These are phyloP conservation scores for Cucurbita pepo DNA, from an alignment of 306 rosid genomes.

Conservation along the genomic window DNA sequence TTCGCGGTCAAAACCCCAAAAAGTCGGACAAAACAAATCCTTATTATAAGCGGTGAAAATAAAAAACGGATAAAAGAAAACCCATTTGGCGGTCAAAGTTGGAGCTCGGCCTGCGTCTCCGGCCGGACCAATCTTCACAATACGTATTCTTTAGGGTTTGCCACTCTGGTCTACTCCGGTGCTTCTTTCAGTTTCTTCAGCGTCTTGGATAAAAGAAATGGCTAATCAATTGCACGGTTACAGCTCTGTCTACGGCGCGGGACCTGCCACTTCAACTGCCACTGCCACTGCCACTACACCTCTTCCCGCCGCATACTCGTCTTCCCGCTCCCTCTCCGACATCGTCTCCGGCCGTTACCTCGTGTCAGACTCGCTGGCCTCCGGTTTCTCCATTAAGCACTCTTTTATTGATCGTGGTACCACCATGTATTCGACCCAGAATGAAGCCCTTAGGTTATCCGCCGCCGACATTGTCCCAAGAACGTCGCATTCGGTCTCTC, in stretches of 20 bases:
- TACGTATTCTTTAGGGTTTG: not conserved
- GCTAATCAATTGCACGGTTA: slow-evolving; percentile 1
- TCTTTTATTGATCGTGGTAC: not conserved
- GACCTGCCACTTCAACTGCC: not conserved
- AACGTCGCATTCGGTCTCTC: slow-evolving; percentile 31
- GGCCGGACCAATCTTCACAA: not conserved
- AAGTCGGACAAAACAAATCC: no score
- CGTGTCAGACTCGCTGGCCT: not conserved
- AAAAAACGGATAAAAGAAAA: no score
- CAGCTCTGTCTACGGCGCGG: not conserved
- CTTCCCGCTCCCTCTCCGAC: slow-evolving; percentile 3
- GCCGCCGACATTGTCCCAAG: slow-evolving; percentile 19
- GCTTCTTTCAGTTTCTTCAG: not conserved
- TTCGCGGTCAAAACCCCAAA: no score
- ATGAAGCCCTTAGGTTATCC: slow-evolving; percentile 11
- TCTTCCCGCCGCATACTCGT: not conserved
- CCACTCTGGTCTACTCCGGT: not conserved
- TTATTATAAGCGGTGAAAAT: no score
- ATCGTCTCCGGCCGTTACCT: not conserved
- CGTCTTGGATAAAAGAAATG: not conserved
- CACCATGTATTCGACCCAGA: slow-evolving; percentile 1
- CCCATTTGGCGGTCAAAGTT: no score
- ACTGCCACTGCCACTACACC: not conserved
- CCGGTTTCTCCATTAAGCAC: not conserved
- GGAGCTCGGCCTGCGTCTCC: not conserved